These are phyloP conservation scores for Penicillium diatomitis DNA, from an alignment of 495 filamentous ascomycete species.

Conservation along the genomic window DNA sequence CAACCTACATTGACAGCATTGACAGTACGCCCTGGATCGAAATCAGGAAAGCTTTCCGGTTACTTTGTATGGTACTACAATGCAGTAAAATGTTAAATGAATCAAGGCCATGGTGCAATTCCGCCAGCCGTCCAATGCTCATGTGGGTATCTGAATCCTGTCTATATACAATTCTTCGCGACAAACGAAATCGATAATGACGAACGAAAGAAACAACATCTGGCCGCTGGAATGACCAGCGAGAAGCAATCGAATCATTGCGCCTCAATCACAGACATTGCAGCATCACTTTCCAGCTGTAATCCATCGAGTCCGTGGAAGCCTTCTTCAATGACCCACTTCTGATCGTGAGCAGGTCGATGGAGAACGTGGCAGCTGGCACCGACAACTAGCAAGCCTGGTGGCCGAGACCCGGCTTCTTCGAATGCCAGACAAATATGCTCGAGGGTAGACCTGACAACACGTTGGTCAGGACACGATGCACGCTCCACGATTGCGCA, in stretches of 20 bases:
- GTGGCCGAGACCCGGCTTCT: slow-evolving; percentile 80
- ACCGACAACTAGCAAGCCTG: slow-evolving; percentile 84
- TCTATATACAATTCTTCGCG: slow-evolving; percentile 16
- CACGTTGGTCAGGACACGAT: slow-evolving; percentile 86
- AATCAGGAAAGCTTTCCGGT: no score
- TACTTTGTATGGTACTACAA: background rate
- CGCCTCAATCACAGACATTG: slow-evolving; percentile 5
- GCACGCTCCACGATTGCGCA: slow-evolving; percentile 94
- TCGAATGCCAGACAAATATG: slow-evolving; percentile 77
- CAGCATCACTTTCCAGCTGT: slow-evolving; percentile 15
- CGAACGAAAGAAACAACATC: no score
- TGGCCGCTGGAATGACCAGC: no score
- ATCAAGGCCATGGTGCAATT: background rate
- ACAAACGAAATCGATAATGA: background rate
- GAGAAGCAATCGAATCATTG: slow-evolving; percentile 2
- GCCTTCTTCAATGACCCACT: slow-evolving; percentile 87
- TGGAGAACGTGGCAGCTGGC: slow-evolving; percentile 71
- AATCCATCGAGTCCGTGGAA: slow-evolving; percentile 56
- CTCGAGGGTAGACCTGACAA: slow-evolving; percentile 76
- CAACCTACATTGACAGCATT: background rate
- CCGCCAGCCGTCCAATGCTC: background rate
- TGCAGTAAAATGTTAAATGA: background rate
- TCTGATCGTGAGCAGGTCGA: slow-evolving; percentile 35
- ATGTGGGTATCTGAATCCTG: slow-evolving; percentile 14
- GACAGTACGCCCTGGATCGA: no score